A percentile compares a stretch with the other conserved stretches of the same genome.
These are phyloP conservation scores for Sicyos baderoa DNA, from an alignment of 306 rosid genomes.

Conservation along the genomic window DNA sequence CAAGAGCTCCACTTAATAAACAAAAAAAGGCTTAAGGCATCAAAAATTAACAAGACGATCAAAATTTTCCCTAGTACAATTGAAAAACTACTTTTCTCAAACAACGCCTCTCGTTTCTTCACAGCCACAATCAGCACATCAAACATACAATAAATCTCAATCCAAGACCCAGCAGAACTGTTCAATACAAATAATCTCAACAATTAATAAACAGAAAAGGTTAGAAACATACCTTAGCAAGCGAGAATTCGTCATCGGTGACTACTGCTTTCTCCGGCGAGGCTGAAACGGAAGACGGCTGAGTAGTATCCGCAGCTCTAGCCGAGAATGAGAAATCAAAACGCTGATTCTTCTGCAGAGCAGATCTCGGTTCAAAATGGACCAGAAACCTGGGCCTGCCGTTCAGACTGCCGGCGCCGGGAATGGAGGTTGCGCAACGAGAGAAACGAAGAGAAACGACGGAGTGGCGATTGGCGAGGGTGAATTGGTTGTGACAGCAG, in stretches of 20 bases:
- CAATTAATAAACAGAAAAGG: neutral
- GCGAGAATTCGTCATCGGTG: slow-evolving; percentile 56
- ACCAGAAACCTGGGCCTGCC: slow-evolving; percentile 16
- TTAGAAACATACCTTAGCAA: slow-evolving; percentile 44
- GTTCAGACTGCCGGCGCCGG: neutral
- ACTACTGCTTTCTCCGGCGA: slow-evolving; percentile 31
- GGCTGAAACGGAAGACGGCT: slow-evolving; percentile 38
- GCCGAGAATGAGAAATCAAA: slow-evolving; percentile 22
- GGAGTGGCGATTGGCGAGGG: slow-evolving; percentile 22
- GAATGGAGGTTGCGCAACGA: neutral
- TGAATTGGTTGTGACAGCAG: slow-evolving; percentile 16
- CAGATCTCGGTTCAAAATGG: slow-evolving; percentile 20
- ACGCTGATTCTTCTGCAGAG: slow-evolving; percentile 13
- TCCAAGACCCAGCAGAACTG: neutral
- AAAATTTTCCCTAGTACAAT: neutral
- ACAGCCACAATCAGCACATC: no score
- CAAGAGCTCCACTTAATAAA: neutral
- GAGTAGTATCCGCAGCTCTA: slow-evolving; percentile 64
- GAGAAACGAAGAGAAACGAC: slow-evolving; percentile 21
- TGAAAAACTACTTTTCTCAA: neutral
- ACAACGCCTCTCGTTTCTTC: neutral
- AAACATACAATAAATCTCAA: neutral
- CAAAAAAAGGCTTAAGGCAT: neutral
- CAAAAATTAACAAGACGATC: neutral
- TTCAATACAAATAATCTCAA: neutral